Base-by-base conservation (phyloP, 495 filamentous ascomycete genomes). In the Pyronema domesticum region DNA sequence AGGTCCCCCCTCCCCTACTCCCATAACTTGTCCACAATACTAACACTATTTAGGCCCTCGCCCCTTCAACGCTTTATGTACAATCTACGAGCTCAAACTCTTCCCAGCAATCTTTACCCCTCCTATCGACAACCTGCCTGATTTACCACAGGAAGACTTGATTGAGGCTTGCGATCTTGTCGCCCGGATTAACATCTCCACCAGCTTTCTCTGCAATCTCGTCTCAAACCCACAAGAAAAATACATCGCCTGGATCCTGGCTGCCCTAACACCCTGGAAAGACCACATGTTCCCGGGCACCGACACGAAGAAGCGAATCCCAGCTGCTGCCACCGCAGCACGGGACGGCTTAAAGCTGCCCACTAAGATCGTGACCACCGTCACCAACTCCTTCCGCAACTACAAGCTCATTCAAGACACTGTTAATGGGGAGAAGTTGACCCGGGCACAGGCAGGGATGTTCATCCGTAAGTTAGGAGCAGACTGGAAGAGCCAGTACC, bases 81-180 rank as follows among this genome's bases (percentile, higher is more conserved):
- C 86, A 39, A 81, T 96, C 40, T 74, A 93, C 67, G 65, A 73
- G 11, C 76, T 95, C 13, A 73, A 72, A 10, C 75, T 96, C 5
- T 94, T 93, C 65, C 70, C 78, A 37, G 81, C 80, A 0, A 82
- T 95, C 52, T 96, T 95, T 64, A 80, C 80, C 1, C 77, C 84
- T 53, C 79, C 82, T 9, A 71, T 67, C 0, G 65, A 70, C 3
- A 30, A 55, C 6, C 34, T 43, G 10, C 61, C 61, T 7, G 54
- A 68, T 19, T 62, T 72, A 45, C 64, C 67, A 1, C 48, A 46
- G 15, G 73, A 73, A 0, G 60, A 70, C n/a, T 36, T 61, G 47
- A 4, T 52, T 30, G 9, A 42, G 14, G n/a, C 36, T n/a, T 18
- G 34, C 34, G 50, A 53, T 14, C 1, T 23, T 34, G 13, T 18